Base-by-base conservation (phyloP, 257 asterid species). In the Datura wrightii region DNA sequence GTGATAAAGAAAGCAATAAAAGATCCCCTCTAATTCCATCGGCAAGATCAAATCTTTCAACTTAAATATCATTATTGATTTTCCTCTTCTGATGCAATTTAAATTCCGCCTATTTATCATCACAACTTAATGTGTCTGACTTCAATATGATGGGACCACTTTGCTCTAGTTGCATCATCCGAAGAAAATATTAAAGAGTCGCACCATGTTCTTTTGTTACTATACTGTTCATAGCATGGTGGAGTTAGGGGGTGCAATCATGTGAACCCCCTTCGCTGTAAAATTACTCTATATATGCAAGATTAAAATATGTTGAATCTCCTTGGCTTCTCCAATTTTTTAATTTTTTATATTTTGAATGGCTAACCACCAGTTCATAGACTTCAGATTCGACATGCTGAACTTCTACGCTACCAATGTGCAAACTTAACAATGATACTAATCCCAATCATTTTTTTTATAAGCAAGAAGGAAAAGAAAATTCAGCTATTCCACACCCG, bases 1-100 rank as follows among this genome's bases (percentile, higher is more conserved):
- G 46, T 14, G 19, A 31, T 76, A 76, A 76, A 76, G 10, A 56
- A 52, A 2, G 60, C 82, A 50, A 8, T 7, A 50, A 31, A 50
- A 31, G 8, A 52, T 0, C 24, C 63, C 62, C 5, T 50, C 8
- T 52, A 74, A 76, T 76, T 52, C 31, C 1, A 18, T 76, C 82
- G 52, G 42, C 63, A 76, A 7, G 63, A 14, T 76, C 62, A 76
- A 76, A 52, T 52, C 82, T 76, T 52, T 76, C 82, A 76, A 76
- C 34, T 16, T 52, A 76, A 76, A 50, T 76, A 54, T 50, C 82
- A 50, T 34, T 76, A 31, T 52, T 50, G 44, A 31, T 31, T 48
- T 14, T 52, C 63, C 34, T 31, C 82, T 74, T 76, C 9, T 14
- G 13, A 52, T 31, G 46, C 60, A 76, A 34, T 76, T 19, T 76